A percentile compares a stretch with the other conserved stretches of the same genome.
Conservation (phyloP, 2,329 filamentous ascomycete genomes). For the Neoarthrinium moseri region DNA sequence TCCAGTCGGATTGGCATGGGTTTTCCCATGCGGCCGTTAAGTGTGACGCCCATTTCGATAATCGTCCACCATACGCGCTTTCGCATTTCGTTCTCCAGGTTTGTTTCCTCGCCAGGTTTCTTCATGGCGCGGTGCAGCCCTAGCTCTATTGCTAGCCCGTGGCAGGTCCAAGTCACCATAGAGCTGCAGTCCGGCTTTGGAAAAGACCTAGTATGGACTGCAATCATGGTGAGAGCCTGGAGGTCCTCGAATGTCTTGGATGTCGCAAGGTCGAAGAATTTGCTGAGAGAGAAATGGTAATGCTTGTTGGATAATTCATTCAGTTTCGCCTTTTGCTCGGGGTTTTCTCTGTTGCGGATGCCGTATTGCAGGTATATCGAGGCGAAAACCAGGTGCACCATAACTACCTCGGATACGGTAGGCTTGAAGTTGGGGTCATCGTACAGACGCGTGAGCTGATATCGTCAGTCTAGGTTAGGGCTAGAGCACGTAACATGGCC, state of each 20-base stretch:
- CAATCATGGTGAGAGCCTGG: constrained; percentile 72
- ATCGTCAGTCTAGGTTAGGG: constrained; percentile 14
- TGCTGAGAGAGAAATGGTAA: constrained; percentile 72
- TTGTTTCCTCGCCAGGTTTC: constrained; percentile 41
- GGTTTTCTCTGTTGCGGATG: constrained; percentile 62
- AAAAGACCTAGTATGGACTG: constrained; percentile 71
- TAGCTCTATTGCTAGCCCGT: constrained; percentile 70
- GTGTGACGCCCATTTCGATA: constrained; percentile 62
- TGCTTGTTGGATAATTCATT: constrained; percentile 71
- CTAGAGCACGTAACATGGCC: neutral
- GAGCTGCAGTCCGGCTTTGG: constrained; percentile 76
- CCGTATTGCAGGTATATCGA: constrained; percentile 77
- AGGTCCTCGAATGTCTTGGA: constrained; percentile 65
- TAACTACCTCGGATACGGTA: constrained; percentile 63
- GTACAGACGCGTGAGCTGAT: constrained; percentile 63
- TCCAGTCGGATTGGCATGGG: constrained; percentile 73
- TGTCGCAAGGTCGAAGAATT: constrained; percentile 63
- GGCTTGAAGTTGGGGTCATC: constrained; percentile 65
- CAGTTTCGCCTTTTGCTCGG: constrained; percentile 51
- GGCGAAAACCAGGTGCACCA: constrained; percentile 77
- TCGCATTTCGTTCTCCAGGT: constrained; percentile 71
- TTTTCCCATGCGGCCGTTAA: constrained; percentile 73
- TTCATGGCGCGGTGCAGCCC: constrained; percentile 72
- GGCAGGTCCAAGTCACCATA: constrained; percentile 62
- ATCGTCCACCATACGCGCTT: constrained; percentile 79